Conservation (phyloP, 345 rosid genomes). For the Citrus medica region DNA sequence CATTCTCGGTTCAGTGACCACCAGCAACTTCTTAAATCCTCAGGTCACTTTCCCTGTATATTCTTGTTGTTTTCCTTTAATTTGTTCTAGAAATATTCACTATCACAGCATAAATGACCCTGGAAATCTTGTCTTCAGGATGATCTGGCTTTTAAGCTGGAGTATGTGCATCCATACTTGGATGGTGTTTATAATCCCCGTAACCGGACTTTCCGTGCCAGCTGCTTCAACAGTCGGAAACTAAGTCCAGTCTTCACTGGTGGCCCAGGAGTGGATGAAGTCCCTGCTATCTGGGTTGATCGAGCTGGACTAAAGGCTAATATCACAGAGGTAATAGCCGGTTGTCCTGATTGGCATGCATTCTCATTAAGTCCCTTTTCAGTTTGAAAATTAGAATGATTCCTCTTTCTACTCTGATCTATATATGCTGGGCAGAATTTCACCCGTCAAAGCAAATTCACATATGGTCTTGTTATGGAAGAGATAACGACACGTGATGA, state of each 20-base stretch:
- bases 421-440: constrained; percentile 60
- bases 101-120: background rate
- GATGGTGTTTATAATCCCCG: constrained; percentile 79
- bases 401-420: constrained; percentile 11
- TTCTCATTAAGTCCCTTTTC: background rate
- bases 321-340: constrained; percentile 77
- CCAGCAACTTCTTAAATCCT: constrained; percentile 93
- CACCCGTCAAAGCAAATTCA: constrained; percentile 95
- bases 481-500: constrained; percentile 98
- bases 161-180: constrained; percentile 94
- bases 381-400: background rate
- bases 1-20: constrained; percentile 88
- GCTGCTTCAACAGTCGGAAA: constrained; percentile 96
- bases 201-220: constrained; percentile 81
- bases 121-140: constrained; percentile 45
- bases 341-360: background rate
- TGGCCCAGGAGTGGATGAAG: constrained; percentile 97
- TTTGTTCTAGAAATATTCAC: background rate
- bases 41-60: constrained; percentile 46
- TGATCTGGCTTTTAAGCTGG: constrained; percentile 98
- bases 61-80: background rate
- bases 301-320: constrained; percentile 94
- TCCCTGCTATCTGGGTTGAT: constrained; percentile 99
- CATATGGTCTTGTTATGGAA: constrained; percentile 97
- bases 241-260: constrained; percentile 98